Conservation (phyloP, 2,329 filamentous ascomycete species). For the Cercospora sp. region DNA sequence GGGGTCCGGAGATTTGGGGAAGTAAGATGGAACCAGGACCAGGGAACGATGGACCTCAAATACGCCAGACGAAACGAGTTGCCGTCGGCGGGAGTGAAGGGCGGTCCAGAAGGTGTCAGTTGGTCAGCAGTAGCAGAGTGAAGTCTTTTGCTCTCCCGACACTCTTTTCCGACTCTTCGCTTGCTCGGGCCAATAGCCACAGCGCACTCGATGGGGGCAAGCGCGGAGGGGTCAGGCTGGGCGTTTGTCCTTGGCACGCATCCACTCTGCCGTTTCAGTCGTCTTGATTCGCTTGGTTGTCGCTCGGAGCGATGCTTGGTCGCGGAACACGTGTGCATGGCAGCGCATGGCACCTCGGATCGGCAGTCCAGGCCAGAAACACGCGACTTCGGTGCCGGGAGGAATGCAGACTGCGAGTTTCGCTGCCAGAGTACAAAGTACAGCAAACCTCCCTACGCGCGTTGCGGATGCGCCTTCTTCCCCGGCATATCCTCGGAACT, state of each 20-base stretch:
- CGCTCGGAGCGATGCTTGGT: neutral
- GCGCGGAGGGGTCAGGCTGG: neutral
- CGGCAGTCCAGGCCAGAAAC: neutral
- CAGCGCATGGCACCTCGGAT: constrained; percentile 6
- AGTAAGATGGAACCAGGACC: neutral
- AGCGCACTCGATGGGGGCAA: neutral
- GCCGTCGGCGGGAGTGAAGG: neutral
- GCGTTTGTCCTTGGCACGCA: neutral
- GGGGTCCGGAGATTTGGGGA: neutral
- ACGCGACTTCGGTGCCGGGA: neutral
- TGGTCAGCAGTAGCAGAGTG: neutral
- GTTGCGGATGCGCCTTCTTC: neutral
- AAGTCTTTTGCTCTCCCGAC: neutral
- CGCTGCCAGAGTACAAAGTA: neutral
- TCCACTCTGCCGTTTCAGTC: neutral
- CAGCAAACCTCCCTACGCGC: neutral
- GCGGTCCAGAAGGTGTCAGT: neutral
- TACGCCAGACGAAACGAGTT: neutral
- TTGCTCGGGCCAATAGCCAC: neutral
- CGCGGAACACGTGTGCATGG: neutral
- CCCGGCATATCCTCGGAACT: neutral
- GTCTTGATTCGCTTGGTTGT: neutral
- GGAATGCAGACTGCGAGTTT: neutral
- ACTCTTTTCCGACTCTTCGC: neutral
- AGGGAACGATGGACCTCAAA: neutral